Base-by-base conservation (phyloP, 139 green algal species). In the Chlorella ohadii region DNA sequence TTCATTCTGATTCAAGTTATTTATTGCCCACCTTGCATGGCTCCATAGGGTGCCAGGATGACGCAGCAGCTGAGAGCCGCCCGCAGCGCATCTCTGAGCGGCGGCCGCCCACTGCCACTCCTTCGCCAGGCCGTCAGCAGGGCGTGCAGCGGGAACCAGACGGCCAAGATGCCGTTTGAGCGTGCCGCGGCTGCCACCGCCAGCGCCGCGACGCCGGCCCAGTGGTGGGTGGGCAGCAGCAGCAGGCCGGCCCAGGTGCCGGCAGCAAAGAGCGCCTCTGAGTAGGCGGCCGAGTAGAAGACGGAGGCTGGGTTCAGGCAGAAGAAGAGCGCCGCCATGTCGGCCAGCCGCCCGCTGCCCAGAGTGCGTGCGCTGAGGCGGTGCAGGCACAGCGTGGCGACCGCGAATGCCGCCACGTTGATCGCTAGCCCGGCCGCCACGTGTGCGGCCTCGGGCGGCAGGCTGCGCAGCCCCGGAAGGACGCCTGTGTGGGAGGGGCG, bases 241-340 rank as follows among this genome's bases (percentile, higher is more conserved):
- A 90, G 92, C 55, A 96, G 74, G 2, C 85, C 94, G 2, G 77
- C 57, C 31, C 96, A 93, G 44, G 89, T 94, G 59, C 89, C 71
- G 0, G 85, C 59, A 1, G 87, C 88, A 87, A 98, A 99, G 1
- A 96, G 57, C 15, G 88, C 86, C 84, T 99, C 96, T 2, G 95
- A 96, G 90, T 99, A 99, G 23, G 88, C 76, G 7, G 89, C 92
- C 5, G 93, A 92, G 66, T 95, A 91, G 91, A 98, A 98, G 1
- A 96, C 89, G 12, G 90, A 93, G 17, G 96, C 94, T 33, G 96
- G 95, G 67, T 92, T 95, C 34, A 94, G 73, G 56, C 90, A 88
- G 84, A 95, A 97, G 25, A 98, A 65, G 25, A 98, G 76, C 33
- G 89, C 79, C 20, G 96, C 88, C 1, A 86, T 31, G 2, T 78